Evolutionary conservation across 148 eudicot genomes (phyloP).

Genomic region (Selenicereus undatus): DNA sequence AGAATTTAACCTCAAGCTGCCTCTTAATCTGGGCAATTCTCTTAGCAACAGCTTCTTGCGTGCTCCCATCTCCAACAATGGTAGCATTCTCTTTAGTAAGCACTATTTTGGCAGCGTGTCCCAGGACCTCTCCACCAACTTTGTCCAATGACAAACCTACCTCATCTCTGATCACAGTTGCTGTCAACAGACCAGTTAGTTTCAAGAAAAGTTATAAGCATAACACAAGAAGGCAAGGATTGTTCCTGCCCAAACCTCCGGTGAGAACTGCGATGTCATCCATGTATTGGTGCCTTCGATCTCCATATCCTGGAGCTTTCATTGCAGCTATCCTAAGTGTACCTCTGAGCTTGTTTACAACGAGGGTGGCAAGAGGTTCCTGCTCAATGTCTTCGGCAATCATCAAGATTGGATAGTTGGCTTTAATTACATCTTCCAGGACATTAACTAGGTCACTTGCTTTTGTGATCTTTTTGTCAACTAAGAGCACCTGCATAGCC

Average conservation of each 20-base stretch:
- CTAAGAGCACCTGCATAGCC: constrained; percentile 54
- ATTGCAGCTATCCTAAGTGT: constrained; percentile 71
- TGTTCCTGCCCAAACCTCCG: constrained; percentile 40
- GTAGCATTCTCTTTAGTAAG: constrained; percentile 51
- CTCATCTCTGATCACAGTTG: constrained; percentile 59
- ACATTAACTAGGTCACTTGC: constrained; percentile 62
- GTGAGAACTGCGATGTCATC: constrained; percentile 72
- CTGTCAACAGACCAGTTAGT: constrained; percentile 26
- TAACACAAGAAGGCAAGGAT: background rate
- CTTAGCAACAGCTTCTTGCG: constrained; percentile 51
- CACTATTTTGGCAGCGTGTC: constrained; percentile 52
- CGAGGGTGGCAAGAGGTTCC: constrained; percentile 77
- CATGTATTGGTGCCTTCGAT: constrained; percentile 56
- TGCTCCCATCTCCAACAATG: constrained; percentile 62
- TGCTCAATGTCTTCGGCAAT: constrained; percentile 75
- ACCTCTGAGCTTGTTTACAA: constrained; percentile 73
- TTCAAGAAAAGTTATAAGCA: background rate
- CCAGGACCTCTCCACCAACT: constrained; percentile 50
- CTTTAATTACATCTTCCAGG: constrained; percentile 61
- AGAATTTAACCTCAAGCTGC: constrained; percentile 41
- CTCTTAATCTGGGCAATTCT: constrained; percentile 50
- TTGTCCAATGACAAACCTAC: constrained; percentile 54
- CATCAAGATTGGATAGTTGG: constrained; percentile 48
- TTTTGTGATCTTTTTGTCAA: constrained; percentile 65
- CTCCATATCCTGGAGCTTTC: constrained; percentile 79